A percentile compares a stretch with the other conserved stretches of the same genome.
These are phyloP conservation scores for Eutrema japonicum DNA, from an alignment of 345 rosid genomes.

Conservation along the genomic window DNA sequence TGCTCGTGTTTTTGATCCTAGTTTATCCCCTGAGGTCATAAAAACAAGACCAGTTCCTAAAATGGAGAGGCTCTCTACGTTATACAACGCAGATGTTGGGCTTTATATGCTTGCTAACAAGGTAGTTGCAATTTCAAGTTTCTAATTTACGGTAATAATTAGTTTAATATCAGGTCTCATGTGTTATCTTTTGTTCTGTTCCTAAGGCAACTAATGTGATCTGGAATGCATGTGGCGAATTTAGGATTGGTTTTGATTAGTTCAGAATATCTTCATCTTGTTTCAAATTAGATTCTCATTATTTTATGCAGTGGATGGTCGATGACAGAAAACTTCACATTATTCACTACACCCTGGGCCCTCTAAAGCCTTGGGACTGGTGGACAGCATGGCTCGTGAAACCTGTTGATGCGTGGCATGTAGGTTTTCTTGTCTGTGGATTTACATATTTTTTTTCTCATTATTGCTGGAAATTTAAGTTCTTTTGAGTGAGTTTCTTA, in stretches of 20 bases:
- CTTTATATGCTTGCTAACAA: conserved; percentile 98
- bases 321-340: conserved; percentile 84
- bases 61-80: conserved; percentile 93
- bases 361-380: conserved; percentile 99
- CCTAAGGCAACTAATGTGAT: conserved; percentile 1
- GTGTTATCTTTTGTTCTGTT: background rate
- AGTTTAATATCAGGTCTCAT: conserved; percentile 6
- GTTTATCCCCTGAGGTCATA: conserved; percentile 57
- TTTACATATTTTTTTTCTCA: background rate
- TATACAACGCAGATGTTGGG: conserved; percentile 97
- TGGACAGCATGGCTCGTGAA: conserved; percentile 96
- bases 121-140: conserved; percentile 47
- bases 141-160: background rate
- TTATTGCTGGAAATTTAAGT: background rate
- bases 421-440: conserved; percentile 37
- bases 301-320: conserved; percentile 89
- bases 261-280: conserved; percentile 5
- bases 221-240: background rate
- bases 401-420: conserved; percentile 99
- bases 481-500: conserved; percentile 13
- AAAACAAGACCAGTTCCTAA: conserved; percentile 66
- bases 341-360: conserved; percentile 94
- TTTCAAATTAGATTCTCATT: conserved; percentile 26
- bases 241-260: conserved; percentile 10
- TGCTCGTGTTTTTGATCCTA: conserved; percentile 87